Evolutionary conservation across 2,329 filamentous ascomycete species (phyloP), one percentile per base, ranked within the genome.

Genomic region (Colletotrichum australisinense): DNA sequence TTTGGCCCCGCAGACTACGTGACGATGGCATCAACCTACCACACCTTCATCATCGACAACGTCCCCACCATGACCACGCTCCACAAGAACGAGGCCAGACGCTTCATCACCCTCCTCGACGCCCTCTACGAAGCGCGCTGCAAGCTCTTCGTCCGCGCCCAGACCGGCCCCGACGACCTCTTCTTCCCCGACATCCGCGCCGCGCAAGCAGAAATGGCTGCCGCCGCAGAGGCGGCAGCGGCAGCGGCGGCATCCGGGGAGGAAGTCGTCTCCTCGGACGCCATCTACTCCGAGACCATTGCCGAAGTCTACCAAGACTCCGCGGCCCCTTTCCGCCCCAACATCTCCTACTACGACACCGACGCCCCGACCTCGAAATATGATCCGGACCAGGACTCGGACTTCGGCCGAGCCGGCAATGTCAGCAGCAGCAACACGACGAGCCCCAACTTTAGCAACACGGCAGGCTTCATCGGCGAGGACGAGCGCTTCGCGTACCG

Each of bases 1-100:
- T 91, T 95, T 57, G 94, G 94, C 0, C 93, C 94, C 1, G 94
- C 94, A 32, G 94, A 97, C 83, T 97, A 95, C 82, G 93, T 95
- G 67, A 93, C 93, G 1, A 89, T 97, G 80, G 93, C 94, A 1
- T 95, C 93, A 1, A 93, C 89, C 19, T 96, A 92, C 80, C 93
- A 95, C 81, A 95, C 94, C 0, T 88, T 96, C 74, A 90, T 96
- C 78, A 85, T 96, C 59, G 92, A 93, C 76, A 83, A 91, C 24
- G 87, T 96, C 1, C 94, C 94, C 0, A 80, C 93, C 19, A 84
- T 97, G 14, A 91, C 89, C 0, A 81, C 92, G 2, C 82, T 90
- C 1, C 91, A 92, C 80, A 96, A 95, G 82, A 96, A 95, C 80
- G 94, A 96, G 83, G 94, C 94, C 1, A 87, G 94, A 5, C 88